Evolutionary conservation across 1,284 basidiomycete species (phyloP), one percentile per base, ranked within the genome.

Genomic region (Mixia osmundae): DNA sequence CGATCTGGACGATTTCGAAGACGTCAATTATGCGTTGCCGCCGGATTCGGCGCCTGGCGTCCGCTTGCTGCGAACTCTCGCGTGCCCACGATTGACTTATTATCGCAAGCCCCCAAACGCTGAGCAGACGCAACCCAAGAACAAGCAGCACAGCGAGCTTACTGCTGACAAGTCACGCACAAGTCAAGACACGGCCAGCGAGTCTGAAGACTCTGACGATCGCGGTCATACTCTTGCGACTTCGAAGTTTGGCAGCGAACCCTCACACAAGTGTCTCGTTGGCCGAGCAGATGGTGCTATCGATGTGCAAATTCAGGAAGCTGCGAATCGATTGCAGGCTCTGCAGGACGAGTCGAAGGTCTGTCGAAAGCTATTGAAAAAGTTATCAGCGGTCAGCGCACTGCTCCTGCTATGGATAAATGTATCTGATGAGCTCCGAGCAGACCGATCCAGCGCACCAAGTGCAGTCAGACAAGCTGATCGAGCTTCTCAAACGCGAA

Each of bases 191-290:
- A 53, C 60, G 51, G 57, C 18, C n/a, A 8, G 33, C 10, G 5
- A 21, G 7, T 16, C 37, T 18, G 33, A 22, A 8, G 35, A 36
- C 29, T n/a, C 50, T 40, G 35, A 42, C 14, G 40, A 34, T 11
- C 30, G 29, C 14, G 15, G 22, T 30, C 16, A 35, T 23, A n/a
- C 30, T 47, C 53, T 43, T 74, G 64, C 54, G 45, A 38, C 45
- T 28, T 63, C 60, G 37, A 91, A 89, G 56, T 97, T 97, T 52
- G 87, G 87, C 0, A 61, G 69, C 35, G 87, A 97, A 54, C 58
- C 69, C 39, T 75, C 77, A 1, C 89, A 97, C 54, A 65, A 67
- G 4, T 97, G 89, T 56, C 64, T 80, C 37, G 65, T 87, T 26
- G 76, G 76, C 2, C 67, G 69, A 43, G 68, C 75, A 51, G 62